Evolutionary conservation across 257 asterid species (phyloP), one percentile per base, ranked within the genome.

Genomic region (Petunia secreta): DNA sequence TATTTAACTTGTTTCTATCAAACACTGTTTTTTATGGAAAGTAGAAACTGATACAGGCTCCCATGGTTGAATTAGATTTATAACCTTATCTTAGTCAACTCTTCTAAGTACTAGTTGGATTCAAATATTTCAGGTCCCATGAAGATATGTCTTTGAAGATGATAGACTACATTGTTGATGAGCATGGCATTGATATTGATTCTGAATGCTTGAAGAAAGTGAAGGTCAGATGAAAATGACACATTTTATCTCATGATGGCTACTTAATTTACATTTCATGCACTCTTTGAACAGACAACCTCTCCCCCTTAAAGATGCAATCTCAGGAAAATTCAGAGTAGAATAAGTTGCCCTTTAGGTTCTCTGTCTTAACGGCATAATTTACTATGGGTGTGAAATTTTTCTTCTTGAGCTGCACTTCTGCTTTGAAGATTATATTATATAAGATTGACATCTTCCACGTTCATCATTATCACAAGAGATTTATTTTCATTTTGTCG

Each of bases 141-240:
- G 98, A 94, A 87, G 97, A 93, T 71, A 94, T 93, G 97, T 94
- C 98, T 82, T 82, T 85, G 89, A 89, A 86, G 89, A 91, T 93
- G 97, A 91, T 93, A 83, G 95, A 89, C 79, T 88, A 87, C 86
- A 83, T 93, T 69, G 98, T 93, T 63, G 97, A 93, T 81, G 91
- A 89, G 81, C 96, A 95, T 78, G 82, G 83, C 88, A 95, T 95
- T 75, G 98, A 95, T 60, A 88, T 93, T 87, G 91, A 76, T 44
- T 50, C 92, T 82, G 95, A 82, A 44, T 52, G 74, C 43, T 87
- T 89, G 54, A 91, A 85, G 79, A 91, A 86, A 90, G 98, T 90
- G 84, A 88, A 94, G 98, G 98, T 94, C 54, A 2, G 14, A 54
- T 41, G 68, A 71, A 71, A 25, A 48, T 67, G 16, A 67, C 67